Conservation (phyloP, 768 basidiomycete genomes). For the Xerocomus potaroensis region DNA sequence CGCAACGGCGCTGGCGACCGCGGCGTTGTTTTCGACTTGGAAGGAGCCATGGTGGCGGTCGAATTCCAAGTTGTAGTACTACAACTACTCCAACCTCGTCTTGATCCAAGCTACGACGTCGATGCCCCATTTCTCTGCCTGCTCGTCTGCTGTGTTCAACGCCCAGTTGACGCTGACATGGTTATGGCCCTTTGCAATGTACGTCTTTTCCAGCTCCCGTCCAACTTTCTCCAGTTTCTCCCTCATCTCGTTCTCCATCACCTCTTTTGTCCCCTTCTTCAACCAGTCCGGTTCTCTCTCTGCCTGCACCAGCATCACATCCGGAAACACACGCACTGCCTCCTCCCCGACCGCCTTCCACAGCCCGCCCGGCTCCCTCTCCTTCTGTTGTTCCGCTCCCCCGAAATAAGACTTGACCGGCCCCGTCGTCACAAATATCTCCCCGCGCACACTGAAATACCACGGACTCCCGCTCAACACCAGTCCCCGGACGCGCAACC, state of each 20-base stretch:
- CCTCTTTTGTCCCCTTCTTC: conserved; percentile 27
- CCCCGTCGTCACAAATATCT: conserved; percentile 22
- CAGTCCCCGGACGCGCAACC: conserved; percentile 36
- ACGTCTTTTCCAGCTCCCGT: conserved; percentile 19
- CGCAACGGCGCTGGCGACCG: conserved; percentile 39
- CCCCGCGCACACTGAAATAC: conserved; percentile 29
- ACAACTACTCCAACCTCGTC: conserved; percentile 10
- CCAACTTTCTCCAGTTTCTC: conserved; percentile 30
- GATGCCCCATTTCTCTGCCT: conserved; percentile 61
- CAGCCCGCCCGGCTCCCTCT: conserved; percentile 40
- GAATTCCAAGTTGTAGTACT: conserved; percentile 13
- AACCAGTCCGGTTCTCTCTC: conserved; percentile 53
- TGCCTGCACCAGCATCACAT: conserved; percentile 43
- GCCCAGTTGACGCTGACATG: conserved; percentile 55
- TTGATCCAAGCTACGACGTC: conserved; percentile 39
- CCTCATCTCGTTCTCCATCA: conserved; percentile 39
- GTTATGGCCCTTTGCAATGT: conserved; percentile 52
- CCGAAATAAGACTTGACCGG: conserved; percentile 28
- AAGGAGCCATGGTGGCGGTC: conserved; percentile 10
- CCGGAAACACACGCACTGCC: conserved; percentile 40
- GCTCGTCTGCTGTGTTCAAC: conserved; percentile 47
- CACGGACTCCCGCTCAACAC: conserved; percentile 47
- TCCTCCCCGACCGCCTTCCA: conserved; percentile 35
- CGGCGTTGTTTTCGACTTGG: conserved; percentile 32
- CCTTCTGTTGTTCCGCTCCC: conserved; percentile 40